phyloP scores from a whole-genome alignment of 805 yeast species.

The Torulaspora indica region DNA sequence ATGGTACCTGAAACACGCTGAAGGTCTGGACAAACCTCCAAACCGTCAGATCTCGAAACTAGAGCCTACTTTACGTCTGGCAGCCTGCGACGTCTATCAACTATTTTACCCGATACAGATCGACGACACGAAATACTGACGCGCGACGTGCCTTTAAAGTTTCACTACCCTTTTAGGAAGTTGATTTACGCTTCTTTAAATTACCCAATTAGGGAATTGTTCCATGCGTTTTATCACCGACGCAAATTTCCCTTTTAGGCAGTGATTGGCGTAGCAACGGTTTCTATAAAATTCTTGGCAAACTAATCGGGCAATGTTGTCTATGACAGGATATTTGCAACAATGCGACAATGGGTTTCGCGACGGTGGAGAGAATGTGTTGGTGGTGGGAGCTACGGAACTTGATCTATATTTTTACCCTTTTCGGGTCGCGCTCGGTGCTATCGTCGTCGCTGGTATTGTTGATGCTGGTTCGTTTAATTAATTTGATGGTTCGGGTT shows the following conservation, averaged over 20 bases:
- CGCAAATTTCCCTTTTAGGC: too few species aligned
- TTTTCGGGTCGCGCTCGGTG: slow-evolving; percentile 1
- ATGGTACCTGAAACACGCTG: slow-evolving; percentile 1
- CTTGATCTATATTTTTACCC: slow-evolving; percentile 4
- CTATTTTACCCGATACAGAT: background rate
- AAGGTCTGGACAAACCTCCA: background rate
- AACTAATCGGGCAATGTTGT: too few species aligned
- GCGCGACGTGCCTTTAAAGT: background rate
- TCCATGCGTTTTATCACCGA: too few species aligned
- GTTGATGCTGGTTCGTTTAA: slow-evolving; percentile 17
- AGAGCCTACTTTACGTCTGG: too few species aligned
- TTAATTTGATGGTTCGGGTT: slow-evolving; percentile 21
- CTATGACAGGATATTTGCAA: too few species aligned
- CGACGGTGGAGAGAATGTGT: too few species aligned
- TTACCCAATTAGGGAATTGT: background rate
- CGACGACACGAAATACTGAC: slow-evolving; percentile 1
- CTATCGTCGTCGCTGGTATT: background rate
- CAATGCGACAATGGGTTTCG: too few species aligned
- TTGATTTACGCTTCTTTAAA: background rate
- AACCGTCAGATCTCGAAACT: too few species aligned
- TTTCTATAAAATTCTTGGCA: too few species aligned
- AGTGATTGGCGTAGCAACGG: too few species aligned
- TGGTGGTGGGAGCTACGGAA: too few species aligned
- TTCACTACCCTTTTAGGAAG: background rate
- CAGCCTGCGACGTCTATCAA: background rate